A percentile compares a stretch with the other conserved stretches of the same genome.
Conservation (phyloP, 164 flowering plant genomes). For the Aristolochia fimbriata region DNA sequence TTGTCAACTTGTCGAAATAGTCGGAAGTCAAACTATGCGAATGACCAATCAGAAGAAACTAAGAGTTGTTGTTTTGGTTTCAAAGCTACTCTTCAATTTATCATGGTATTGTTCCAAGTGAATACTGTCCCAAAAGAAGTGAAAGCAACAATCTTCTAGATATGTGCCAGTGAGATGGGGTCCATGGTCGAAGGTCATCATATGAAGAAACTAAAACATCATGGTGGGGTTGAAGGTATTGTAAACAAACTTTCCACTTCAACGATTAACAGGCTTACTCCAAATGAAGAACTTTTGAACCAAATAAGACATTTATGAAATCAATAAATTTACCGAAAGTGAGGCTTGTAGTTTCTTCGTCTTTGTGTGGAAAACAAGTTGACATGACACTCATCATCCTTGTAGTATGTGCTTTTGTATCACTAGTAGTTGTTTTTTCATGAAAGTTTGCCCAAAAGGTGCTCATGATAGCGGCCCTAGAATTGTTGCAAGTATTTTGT, state of each 20-base stretch:
- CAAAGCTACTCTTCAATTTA: conserved; percentile 96
- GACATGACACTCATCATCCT: conserved; percentile 94
- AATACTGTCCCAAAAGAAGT: conserved; percentile 74
- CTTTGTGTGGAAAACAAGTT: conserved; percentile 95
- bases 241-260: conserved; percentile 66
- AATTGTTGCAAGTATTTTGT: conserved; percentile 78
- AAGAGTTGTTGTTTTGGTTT: conserved; percentile 86
- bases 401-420: conserved; percentile 69
- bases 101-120: conserved; percentile 55
- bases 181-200: conserved; percentile 81
- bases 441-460: conserved; percentile 96
- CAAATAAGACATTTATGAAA: conserved; percentile 60
- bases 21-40: conserved; percentile 70
- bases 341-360: conserved; percentile 58
- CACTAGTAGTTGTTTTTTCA: conserved; percentile 62
- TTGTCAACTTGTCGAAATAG: conserved; percentile 82
- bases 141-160: conserved; percentile 65
- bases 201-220: conserved; percentile 57
- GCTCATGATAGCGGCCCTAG: conserved; percentile 98
- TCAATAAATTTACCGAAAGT: conserved; percentile 74
- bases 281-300: conserved; percentile 35
- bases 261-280: conserved; percentile 35
- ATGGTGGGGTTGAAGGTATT: conserved; percentile 76
- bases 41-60: conserved; percentile 83
- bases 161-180: conserved; percentile 79